A percentile compares a stretch with the other conserved stretches of the same genome.
phyloP scores from a whole-genome alignment of 1,139 yeast genomes.

The Saccharomycopsis crataegensis region DNA sequence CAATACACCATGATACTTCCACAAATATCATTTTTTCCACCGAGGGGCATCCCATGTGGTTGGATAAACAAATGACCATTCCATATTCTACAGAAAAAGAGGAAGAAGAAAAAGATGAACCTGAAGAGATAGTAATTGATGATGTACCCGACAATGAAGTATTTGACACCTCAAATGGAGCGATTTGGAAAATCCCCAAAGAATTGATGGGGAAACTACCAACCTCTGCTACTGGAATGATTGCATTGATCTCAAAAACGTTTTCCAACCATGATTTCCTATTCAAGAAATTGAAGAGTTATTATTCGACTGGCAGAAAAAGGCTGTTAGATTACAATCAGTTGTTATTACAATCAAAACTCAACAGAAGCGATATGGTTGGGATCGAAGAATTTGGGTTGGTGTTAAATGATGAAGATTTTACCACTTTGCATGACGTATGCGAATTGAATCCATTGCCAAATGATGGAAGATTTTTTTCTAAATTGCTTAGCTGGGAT shows the following conservation, averaged over 20 bases:
- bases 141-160: neutral
- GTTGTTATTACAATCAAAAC: conserved; percentile 3
- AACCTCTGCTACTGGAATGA: neutral
- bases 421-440: neutral
- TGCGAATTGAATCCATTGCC: conserved; percentile 8
- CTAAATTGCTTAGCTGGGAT: conserved; percentile 34
- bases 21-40: conserved; percentile 76
- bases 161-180: too few species aligned
- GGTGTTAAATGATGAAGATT: conserved; percentile 6
- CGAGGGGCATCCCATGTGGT: conserved; percentile 91
- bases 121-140: neutral
- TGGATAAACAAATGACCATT: conserved; percentile 26
- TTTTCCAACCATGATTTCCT: neutral
- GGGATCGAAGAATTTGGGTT: conserved; percentile 7
- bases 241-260: neutral
- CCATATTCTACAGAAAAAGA: conserved; percentile 19
- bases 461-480: conserved; percentile 24
- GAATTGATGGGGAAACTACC: neutral
- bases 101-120: neutral
- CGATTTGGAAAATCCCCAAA: neutral
- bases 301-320: neutral
- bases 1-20: conserved; percentile 36
- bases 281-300: neutral
- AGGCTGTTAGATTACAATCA: neutral
- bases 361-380: conserved; percentile 7